These are phyloP conservation scores for Chaetoscypha palmicola DNA, from an alignment of 2,329 filamentous ascomycete species.

Conservation along the genomic window DNA sequence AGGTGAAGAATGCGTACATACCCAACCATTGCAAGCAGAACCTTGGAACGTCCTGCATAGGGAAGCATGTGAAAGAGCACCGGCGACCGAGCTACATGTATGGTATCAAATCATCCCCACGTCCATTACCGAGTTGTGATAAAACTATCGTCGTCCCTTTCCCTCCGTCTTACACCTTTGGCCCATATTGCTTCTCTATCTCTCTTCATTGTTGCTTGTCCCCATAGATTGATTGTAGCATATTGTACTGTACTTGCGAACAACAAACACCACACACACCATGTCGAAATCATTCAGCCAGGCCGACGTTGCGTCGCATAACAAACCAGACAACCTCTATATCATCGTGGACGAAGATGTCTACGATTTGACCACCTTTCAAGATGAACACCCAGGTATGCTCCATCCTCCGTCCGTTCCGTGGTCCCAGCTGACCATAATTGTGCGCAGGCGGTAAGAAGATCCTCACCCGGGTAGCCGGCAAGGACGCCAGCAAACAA, in stretches of 20 bases:
- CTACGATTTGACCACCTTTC: constrained; percentile 87
- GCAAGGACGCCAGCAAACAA: constrained; percentile 31
- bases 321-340: constrained; percentile 78
- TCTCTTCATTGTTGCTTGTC: no score
- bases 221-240: no score
- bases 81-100: neutral
- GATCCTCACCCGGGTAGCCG: constrained; percentile 29
- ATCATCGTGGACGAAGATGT: constrained; percentile 92
- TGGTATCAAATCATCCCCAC: no score
- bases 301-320: constrained; percentile 84
- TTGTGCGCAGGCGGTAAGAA: constrained; percentile 32
- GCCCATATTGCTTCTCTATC: no score
- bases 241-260: no score
- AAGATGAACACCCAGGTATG: constrained; percentile 75
- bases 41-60: neutral
- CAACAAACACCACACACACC: constrained; percentile 2
- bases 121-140: neutral
- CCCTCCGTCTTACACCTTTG: no score
- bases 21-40: neutral
- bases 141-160: neutral
- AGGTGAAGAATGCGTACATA: neutral
- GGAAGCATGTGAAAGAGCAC: constrained; percentile 2
- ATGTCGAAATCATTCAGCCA: constrained; percentile 88
- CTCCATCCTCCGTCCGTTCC: no score
- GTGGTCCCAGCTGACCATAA: no score